Conservation (phyloP, 2,329 filamentous ascomycete species). For the Pseudocercospora ulei region DNA sequence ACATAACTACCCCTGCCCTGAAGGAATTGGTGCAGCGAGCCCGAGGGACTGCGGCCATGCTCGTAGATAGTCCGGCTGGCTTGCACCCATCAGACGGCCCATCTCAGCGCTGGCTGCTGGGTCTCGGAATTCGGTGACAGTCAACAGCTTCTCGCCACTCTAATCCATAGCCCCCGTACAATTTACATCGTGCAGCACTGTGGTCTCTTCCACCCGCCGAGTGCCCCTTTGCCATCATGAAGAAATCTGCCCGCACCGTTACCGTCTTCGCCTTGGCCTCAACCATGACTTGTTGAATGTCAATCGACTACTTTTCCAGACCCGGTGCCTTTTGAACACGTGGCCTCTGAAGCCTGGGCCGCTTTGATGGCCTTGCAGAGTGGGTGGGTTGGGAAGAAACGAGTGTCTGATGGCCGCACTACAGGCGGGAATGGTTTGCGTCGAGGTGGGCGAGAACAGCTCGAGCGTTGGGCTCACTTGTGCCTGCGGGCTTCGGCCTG, state of each 20-base stretch:
- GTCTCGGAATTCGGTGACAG: conserved; percentile 5
- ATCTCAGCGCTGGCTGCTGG: conserved; percentile 2
- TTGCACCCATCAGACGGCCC: conserved; percentile 4
- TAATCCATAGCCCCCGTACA: conserved; percentile 1
- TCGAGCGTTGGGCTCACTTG: background rate
- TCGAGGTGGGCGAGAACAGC: conserved; percentile 1
- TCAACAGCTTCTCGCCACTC: conserved; percentile 3
- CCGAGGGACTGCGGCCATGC: too few relatives aligned
- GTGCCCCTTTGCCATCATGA: conserved; percentile 3
- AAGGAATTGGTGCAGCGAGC: too few relatives aligned
- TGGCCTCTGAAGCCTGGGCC: conserved; percentile 1
- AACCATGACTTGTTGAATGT: conserved; percentile 5
- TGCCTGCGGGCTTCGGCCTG: conserved; percentile 2
- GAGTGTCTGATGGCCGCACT: conserved; percentile 7
- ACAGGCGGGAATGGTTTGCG: background rate
- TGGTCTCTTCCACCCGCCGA: background rate
- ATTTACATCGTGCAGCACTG: conserved; percentile 4
- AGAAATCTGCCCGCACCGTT: conserved; percentile 7
- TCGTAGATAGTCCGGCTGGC: background rate
- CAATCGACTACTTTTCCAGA: conserved; percentile 5
- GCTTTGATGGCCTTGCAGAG: background rate
- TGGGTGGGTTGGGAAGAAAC: background rate
- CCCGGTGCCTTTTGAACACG: conserved; percentile 1
- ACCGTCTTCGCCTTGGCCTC: conserved; percentile 6
- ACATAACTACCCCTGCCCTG: too few relatives aligned